Evolutionary conservation across 331 rosid genomes (phyloP), one percentile per base, ranked within the genome.

Genomic region (Prunus yedoensis): DNA sequence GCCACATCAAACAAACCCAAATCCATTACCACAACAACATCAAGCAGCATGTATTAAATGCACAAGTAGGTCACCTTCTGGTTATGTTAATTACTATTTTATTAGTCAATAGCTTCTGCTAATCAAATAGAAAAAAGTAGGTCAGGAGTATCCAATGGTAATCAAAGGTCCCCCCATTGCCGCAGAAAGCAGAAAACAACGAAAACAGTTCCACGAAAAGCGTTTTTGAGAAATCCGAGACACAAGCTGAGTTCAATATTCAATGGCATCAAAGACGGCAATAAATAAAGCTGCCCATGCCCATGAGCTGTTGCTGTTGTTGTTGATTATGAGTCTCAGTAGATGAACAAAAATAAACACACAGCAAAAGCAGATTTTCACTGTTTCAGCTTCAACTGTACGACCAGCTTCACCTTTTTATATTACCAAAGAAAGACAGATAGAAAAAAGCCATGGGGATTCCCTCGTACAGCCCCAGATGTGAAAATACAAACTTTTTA

Each of bases 141-240:
- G 87, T 84, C 90, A 86, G 89, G 88, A 79, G 90, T 25, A 87
- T 84, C 89, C 90, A 82, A 82, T 17, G 87, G 53, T 73, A 73
- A 65, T 74, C 66, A 8, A 54, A 64, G 8, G 52, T 52, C 2
- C 28, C 28, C 27, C 28, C 28, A 27, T 27, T 27, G 28, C 28
- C 78, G 7, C 64, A 45, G 11, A 70, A 70, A 35, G 30, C 59
- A 49, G 60, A 54, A 8, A 53, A n/a, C 74, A 18, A 51, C 2
- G 35, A 20, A 54, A 71, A 13, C 15, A 2, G 8, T 54, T 64
- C 65, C 38, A n/a, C n/a, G 21, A 60, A 21, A 68, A 20, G 16
- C 38, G 38, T 15, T 38, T 58, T 20, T 35, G 21, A 71, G 5
- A 54, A 38, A 23, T 35, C 43, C 41, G 43, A 71, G 38, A 14